Conservation (phyloP, 2,329 filamentous ascomycete genomes). For the Penicillium crustosum region DNA sequence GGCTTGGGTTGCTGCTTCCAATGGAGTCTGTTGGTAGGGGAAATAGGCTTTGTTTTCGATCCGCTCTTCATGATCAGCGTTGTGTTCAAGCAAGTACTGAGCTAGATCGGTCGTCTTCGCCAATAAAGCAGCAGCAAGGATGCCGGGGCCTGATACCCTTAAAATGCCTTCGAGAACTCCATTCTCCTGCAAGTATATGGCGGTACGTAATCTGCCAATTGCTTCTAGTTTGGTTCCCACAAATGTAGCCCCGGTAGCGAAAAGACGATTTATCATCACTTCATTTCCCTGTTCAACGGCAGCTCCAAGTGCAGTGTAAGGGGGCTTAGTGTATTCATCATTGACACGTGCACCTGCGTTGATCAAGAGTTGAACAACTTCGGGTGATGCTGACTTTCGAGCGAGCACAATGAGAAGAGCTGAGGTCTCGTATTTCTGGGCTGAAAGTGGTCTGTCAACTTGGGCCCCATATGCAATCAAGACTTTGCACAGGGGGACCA, state of each 20-base stretch:
- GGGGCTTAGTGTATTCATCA: slow-evolving; percentile 1
- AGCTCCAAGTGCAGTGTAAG: slow-evolving; percentile 12
- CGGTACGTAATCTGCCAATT: not conserved
- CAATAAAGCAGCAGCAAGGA: not conserved
- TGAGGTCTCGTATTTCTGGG: not conserved
- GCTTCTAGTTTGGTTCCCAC: not conserved
- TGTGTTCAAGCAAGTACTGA: not conserved
- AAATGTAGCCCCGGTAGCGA: not conserved
- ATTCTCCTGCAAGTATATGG: not conserved
- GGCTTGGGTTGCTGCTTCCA: not conserved
- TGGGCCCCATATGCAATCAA: not conserved
- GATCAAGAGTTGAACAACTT: slow-evolving; percentile 15
- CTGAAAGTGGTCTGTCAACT: not conserved
- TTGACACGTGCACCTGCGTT: slow-evolving; percentile 9
- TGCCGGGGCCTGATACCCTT: not conserved
- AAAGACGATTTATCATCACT: not conserved
- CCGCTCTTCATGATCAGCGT: not conserved
- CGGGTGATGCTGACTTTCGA: not conserved
- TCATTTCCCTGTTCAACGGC: slow-evolving; percentile 10
- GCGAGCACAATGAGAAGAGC: slow-evolving; percentile 5
- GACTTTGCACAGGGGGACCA: not conserved
- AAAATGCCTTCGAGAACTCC: not conserved
- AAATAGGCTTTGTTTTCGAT: not conserved
- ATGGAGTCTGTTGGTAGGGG: not conserved
- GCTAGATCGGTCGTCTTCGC: not conserved